Evolutionary conservation across 148 eudicot species (phyloP).

Genomic region (Tetragonia tetragonoides): DNA sequence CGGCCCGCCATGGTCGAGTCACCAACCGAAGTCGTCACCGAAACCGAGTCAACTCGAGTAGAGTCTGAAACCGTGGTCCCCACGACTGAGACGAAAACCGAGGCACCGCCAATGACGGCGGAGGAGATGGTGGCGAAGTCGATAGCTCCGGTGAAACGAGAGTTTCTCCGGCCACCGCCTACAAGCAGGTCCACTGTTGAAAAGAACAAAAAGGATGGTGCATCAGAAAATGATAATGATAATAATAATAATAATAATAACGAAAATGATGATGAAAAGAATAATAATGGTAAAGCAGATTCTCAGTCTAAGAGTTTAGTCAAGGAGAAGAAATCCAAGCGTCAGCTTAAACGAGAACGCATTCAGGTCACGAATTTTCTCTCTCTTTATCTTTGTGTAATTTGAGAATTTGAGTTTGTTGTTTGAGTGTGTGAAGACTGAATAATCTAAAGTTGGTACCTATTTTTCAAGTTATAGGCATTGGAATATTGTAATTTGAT

Average conservation of each 20-base stretch:
- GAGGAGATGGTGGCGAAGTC: constrained; percentile 74
- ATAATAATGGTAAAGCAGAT: constrained; percentile 18
- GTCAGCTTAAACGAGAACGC: constrained; percentile 84
- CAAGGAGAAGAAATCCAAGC: constrained; percentile 89
- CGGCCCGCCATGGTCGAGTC: constrained; percentile 18
- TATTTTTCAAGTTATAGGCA: no score
- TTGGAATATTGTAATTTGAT: not conserved
- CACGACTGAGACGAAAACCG: not conserved
- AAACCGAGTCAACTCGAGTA: not conserved
- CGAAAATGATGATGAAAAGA: not conserved
- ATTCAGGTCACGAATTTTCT: constrained; percentile 41
- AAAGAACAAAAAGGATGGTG: not conserved
- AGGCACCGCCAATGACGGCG: constrained; percentile 15
- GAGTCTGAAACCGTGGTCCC: not conserved
- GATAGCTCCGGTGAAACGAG: constrained; percentile 84
- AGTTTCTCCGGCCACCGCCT: constrained; percentile 66
- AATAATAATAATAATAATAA: constrained; percentile 22
- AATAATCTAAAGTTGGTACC: no score
- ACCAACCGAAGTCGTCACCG: constrained; percentile 8
- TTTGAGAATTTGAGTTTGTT: not conserved
- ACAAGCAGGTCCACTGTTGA: constrained; percentile 23
- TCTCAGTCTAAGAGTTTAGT: constrained; percentile 35
- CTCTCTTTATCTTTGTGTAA: not conserved
- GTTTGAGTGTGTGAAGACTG: not conserved
- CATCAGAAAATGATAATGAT: not conserved